Evolutionary conservation across 345 rosid species (phyloP).

Genomic region (Hibiscus mutabilis): DNA sequence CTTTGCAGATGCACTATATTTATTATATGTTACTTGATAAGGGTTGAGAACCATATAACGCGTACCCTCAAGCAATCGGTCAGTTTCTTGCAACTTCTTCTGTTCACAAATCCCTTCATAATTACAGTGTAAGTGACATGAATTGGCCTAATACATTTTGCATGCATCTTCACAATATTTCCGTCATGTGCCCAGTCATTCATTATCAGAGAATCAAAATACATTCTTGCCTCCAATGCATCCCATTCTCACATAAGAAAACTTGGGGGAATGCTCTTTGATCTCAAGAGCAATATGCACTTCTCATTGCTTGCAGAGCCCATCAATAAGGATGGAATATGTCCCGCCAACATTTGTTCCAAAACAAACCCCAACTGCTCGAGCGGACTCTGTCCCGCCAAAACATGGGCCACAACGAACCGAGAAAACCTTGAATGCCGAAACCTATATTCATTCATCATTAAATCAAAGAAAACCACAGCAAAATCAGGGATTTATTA

Average conservation of each 20-base stretch:
- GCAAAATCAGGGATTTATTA: constrained; percentile 43
- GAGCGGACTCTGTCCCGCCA: no score
- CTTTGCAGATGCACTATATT: constrained; percentile 6
- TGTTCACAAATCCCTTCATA: constrained; percentile 4
- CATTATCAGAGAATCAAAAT: constrained; percentile 42
- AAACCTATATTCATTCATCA: constrained; percentile 46
- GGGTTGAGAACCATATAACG: no score
- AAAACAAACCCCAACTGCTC: no score
- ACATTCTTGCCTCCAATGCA: constrained; percentile 49
- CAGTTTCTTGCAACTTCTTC: constrained; percentile 2
- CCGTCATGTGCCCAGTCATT: constrained; percentile 27
- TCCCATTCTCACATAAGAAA: constrained; percentile 48
- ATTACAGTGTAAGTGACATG: constrained; percentile 41
- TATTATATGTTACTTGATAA: no score
- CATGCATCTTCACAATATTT: no score
- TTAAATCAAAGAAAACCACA: constrained; percentile 39
- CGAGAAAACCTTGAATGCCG: constrained; percentile 47
- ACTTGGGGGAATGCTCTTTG: constrained; percentile 39
- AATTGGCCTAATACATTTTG: constrained; percentile 31
- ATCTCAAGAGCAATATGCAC: constrained; percentile 45
- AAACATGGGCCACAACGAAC: no score
- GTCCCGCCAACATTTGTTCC: no score
- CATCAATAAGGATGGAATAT: constrained; percentile 64
- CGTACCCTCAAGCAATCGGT: no score
- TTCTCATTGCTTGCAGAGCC: constrained; percentile 67